These are phyloP conservation scores for Fagus crenata DNA, from an alignment of 306 rosid species.

Conservation along the genomic window DNA sequence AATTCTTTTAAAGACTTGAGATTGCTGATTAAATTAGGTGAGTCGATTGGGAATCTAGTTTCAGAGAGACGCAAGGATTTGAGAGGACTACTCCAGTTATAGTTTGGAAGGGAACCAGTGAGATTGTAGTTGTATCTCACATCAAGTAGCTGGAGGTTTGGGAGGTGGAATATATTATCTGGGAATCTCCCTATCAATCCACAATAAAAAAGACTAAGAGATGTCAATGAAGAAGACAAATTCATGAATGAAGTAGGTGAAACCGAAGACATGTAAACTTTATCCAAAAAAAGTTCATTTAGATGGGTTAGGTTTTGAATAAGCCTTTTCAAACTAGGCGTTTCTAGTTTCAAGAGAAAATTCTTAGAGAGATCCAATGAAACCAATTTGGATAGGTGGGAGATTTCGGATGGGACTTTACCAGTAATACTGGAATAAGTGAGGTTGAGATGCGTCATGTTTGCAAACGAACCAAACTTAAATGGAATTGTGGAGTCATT, in stretches of 20 bases:
- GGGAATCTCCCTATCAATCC: not conserved
- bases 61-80: not conserved
- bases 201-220: too few species aligned
- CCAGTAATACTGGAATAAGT: not conserved
- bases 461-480: constrained; percentile 2
- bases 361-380: constrained; percentile 39
- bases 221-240: too few species aligned
- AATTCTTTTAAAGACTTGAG: not conserved
- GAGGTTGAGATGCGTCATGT: constrained; percentile 5
- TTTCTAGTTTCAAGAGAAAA: constrained; percentile 2
- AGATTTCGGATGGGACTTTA: constrained; percentile 4
- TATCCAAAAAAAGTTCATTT: not conserved
- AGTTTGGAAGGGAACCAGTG: not conserved
- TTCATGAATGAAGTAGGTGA: too few species aligned
- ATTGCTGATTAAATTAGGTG: not conserved
- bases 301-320: not conserved
- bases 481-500: constrained; percentile 1
- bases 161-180: not conserved
- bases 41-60: not conserved
- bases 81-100: not conserved
- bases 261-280: too few species aligned
- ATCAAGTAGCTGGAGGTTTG: not conserved
- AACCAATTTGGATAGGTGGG: not conserved
- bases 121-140: not conserved
- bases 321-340: not conserved